Conservation (phyloP, 2,329 filamentous ascomycete genomes). For the Hypomyces perniciosus region DNA sequence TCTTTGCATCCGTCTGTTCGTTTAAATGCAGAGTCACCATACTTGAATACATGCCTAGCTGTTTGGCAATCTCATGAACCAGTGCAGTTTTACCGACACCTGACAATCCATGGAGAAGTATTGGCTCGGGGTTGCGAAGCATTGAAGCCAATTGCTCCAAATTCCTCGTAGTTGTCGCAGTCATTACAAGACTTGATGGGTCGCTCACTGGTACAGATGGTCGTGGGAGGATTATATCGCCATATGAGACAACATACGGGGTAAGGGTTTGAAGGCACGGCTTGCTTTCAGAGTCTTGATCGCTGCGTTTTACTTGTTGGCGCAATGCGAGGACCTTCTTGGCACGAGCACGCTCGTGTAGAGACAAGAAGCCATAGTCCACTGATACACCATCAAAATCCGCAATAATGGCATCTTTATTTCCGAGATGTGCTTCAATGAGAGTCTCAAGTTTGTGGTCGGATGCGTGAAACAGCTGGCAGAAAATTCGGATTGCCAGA, state of each 20-base stretch:
- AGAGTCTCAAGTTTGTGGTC: constrained; percentile 73
- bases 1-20: constrained; percentile 96
- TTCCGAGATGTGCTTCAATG: constrained; percentile 58
- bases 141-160: constrained; percentile 61
- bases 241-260: constrained; percentile 57
- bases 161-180: constrained; percentile 67
- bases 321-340: constrained; percentile 39
- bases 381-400: constrained; percentile 69
- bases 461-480: constrained; percentile 69
- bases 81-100: constrained; percentile 89
- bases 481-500: constrained; percentile 75
- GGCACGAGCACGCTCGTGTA: constrained; percentile 52
- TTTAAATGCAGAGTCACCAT: constrained; percentile 96
- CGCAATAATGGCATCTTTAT: constrained; percentile 55
- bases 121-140: constrained; percentile 62
- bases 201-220: constrained; percentile 44
- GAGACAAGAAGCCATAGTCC: constrained; percentile 69
- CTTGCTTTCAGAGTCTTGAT: constrained; percentile 8
- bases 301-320: constrained; percentile 28
- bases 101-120: constrained; percentile 75
- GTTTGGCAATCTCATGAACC: constrained; percentile 72
- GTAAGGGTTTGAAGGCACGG: constrained; percentile 43
- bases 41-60: constrained; percentile 69
- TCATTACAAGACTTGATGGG: constrained; percentile 56
- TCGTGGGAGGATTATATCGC: constrained; percentile 60